phyloP scores from a whole-genome alignment of 148 eudicot genomes.

The Spergularia bocconei region DNA sequence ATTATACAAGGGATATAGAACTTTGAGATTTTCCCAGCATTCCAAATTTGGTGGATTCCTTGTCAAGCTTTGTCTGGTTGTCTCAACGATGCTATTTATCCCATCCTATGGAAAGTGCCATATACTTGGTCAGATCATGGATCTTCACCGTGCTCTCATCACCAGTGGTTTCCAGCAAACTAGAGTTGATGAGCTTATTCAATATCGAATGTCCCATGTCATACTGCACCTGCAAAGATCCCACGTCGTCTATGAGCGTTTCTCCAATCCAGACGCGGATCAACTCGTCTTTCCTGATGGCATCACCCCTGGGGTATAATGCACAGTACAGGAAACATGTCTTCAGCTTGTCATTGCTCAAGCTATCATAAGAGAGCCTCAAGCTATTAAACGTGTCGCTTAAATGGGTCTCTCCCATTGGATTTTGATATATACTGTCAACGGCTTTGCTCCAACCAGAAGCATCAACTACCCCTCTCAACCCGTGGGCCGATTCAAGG shows the following conservation, averaged over 20 bases:
- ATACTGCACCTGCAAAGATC: constrained; percentile 19
- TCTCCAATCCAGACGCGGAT: constrained; percentile 24
- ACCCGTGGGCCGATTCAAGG: constrained; percentile 4
- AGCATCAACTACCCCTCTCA: constrained; percentile 9
- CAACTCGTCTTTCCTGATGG: constrained; percentile 18
- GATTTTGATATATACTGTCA: not conserved
- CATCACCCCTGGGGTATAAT: constrained; percentile 18
- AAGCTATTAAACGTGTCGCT: not conserved
- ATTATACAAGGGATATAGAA: constrained; percentile 5
- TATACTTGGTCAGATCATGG: constrained; percentile 10
- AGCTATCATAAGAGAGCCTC: constrained; percentile 13
- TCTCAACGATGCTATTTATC: constrained; percentile 6
- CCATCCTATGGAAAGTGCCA: constrained; percentile 15
- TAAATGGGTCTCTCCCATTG: not conserved
- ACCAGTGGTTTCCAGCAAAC: constrained; percentile 14
- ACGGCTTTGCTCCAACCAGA: constrained; percentile 11
- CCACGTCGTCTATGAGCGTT: constrained; percentile 19
- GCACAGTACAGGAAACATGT: constrained; percentile 19
- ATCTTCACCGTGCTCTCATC: constrained; percentile 9
- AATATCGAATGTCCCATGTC: constrained; percentile 24
- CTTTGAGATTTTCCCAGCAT: not conserved
- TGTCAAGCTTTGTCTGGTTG: not conserved
- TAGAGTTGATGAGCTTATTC: constrained; percentile 26
- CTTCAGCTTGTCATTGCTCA: constrained; percentile 8
- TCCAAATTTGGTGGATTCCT: not conserved